phyloP scores from a whole-genome alignment of 495 filamentous ascomycete genomes.

The Amphirosellinia nigrospora region DNA sequence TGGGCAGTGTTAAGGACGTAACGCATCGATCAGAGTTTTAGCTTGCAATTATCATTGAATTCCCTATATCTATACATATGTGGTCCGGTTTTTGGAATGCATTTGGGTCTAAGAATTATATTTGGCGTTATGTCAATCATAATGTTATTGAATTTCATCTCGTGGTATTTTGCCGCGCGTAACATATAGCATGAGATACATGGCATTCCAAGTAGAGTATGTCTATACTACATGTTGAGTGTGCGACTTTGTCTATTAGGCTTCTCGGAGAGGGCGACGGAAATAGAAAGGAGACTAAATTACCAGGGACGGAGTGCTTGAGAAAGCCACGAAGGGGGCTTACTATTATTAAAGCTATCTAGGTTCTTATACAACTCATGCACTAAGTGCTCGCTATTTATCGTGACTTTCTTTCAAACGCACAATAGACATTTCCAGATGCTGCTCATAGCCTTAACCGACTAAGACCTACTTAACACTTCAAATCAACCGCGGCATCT shows the following conservation, averaged over 20 bases:
- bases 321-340: not conserved
- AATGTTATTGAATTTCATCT: too few species aligned
- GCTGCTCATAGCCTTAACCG: not conserved
- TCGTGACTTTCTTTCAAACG: not conserved
- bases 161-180: too few species aligned
- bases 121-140: not conserved
- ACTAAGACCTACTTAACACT: not conserved
- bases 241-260: not conserved
- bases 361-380: constrained; percentile 20
- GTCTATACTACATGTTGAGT: too few species aligned
- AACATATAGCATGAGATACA: too few species aligned
- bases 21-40: not conserved
- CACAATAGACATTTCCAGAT: constrained; percentile 20
- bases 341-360: constrained; percentile 23
- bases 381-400: constrained; percentile 1
- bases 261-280: not conserved
- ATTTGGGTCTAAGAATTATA: not conserved
- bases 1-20: not conserved
- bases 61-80: not conserved
- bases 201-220: not conserved
- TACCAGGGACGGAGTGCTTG: not conserved
- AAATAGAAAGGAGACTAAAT: not conserved
- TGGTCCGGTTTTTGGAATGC: not conserved
- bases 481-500: constrained; percentile 14
- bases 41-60: not conserved